These are phyloP conservation scores for Dalbergia cochinchinensis DNA, from an alignment of 306 rosid genomes.

Conservation along the genomic window DNA sequence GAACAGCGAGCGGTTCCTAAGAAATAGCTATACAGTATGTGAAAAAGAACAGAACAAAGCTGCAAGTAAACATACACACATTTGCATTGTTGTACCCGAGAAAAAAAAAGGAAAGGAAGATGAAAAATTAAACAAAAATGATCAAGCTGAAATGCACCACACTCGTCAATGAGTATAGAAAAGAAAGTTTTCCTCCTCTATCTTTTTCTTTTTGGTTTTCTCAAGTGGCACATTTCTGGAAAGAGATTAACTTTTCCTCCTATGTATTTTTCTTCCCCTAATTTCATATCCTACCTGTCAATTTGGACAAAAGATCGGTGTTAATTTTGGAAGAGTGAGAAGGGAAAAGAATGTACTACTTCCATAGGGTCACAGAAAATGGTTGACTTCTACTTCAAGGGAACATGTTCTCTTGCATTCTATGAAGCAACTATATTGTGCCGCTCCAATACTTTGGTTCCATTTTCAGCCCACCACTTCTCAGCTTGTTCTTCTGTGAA, in stretches of 20 bases:
- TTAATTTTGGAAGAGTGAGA: conserved; percentile 41
- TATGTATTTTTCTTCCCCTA: conserved; percentile 42
- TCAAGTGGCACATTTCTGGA: conserved; percentile 36
- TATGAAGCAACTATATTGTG: conserved; percentile 62
- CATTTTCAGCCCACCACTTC: conserved; percentile 93
- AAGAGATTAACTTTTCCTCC: conserved; percentile 37
- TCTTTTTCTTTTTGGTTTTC: conserved; percentile 15
- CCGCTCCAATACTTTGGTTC: conserved; percentile 69
- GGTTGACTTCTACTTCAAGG: conserved; percentile 43
- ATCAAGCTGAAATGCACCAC: conserved; percentile 41
- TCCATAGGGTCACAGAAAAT: conserved; percentile 44
- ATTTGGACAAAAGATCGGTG: conserved; percentile 36
- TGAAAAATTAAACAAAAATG: background rate
- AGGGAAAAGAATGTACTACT: conserved; percentile 55
- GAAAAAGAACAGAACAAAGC: conserved; percentile 37
- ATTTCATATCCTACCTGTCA: conserved; percentile 50
- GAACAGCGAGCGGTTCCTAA: conserved; percentile 19
- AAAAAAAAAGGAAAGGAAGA: background rate
- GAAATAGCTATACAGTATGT: conserved; percentile 44
- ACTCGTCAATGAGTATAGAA: conserved; percentile 35
- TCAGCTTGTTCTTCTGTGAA: conserved; percentile 86
- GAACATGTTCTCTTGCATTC: conserved; percentile 45
- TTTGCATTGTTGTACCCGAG: conserved; percentile 29
- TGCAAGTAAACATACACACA: conserved; percentile 39
- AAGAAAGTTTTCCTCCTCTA: conserved; percentile 31